Conservation (phyloP, 495 filamentous ascomycete genomes). For the Bathelium albidoporum region DNA sequence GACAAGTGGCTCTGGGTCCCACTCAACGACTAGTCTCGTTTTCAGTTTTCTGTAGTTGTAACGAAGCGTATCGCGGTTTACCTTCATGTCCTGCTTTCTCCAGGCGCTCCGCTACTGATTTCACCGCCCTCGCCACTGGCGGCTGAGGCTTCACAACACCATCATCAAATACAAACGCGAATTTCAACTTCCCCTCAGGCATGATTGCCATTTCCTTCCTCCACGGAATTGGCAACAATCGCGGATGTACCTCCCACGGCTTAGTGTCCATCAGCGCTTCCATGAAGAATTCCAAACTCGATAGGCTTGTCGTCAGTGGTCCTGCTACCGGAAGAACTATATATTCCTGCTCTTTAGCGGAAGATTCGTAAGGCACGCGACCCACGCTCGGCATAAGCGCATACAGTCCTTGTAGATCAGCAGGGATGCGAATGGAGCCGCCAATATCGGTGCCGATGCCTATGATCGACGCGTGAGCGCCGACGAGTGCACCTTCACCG, state of each 20-base stretch:
- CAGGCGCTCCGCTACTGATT: background rate
- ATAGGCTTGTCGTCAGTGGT: conserved; percentile 37
- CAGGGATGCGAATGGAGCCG: conserved; percentile 29
- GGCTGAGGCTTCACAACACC: conserved; percentile 13
- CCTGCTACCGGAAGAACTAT: conserved; percentile 42
- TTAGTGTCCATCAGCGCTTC: conserved; percentile 40
- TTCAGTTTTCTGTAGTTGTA: too few relatives aligned
- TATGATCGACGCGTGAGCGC: conserved; percentile 33
- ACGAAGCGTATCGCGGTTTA: background rate
- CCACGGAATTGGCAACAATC: conserved; percentile 41
- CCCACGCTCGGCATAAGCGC: conserved; percentile 24
- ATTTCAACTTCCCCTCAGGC: conserved; percentile 1
- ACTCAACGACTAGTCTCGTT: conserved; percentile 1
- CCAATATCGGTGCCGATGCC: conserved; percentile 31
- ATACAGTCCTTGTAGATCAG: conserved; percentile 24
- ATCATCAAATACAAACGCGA: conserved; percentile 10
- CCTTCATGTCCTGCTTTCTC: conserved; percentile 7
- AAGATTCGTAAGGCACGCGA: conserved; percentile 18
- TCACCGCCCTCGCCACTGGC: background rate
- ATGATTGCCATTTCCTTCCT: conserved; percentile 12
- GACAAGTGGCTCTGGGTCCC: conserved; percentile 3
- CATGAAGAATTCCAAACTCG: conserved; percentile 41
- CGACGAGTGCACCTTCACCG: conserved; percentile 45
- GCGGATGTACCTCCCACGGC: conserved; percentile 39
- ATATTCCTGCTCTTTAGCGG: conserved; percentile 13